Evolutionary conservation across 78 protist species (phyloP).

Genomic region (Ministeria vibrans): DNA sequence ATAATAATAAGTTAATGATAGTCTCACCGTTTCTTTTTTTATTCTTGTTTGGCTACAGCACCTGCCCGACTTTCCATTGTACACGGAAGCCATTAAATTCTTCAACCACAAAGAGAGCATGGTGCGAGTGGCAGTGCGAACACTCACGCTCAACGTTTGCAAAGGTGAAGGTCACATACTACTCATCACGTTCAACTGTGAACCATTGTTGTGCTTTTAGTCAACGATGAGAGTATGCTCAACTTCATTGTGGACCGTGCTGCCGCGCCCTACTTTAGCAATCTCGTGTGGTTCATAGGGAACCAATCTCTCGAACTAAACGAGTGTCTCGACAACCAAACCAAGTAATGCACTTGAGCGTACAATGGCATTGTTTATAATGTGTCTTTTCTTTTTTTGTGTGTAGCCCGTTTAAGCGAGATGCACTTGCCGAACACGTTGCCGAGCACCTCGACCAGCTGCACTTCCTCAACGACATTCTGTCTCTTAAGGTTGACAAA

Average conservation of each 20-base stretch:
- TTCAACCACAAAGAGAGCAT: conserved; percentile 78
- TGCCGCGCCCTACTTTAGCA: neutral
- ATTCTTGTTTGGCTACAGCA: conserved; percentile 2
- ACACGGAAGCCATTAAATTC: conserved; percentile 86
- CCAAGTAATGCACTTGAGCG: neutral
- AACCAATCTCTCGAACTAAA: neutral
- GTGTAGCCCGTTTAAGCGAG: neutral
- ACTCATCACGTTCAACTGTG: neutral
- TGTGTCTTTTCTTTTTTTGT: neutral
- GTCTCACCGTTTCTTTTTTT: neutral
- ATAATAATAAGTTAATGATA: neutral
- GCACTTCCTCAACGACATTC: conserved; percentile 10
- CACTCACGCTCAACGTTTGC: conserved; percentile 73
- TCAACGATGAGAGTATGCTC: neutral
- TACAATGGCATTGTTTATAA: neutral
- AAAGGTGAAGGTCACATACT: conserved; percentile 10
- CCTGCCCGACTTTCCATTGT: conserved; percentile 76
- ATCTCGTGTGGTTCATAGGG: conserved; percentile 12
- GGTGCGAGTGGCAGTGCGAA: conserved; percentile 85
- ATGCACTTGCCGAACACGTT: neutral
- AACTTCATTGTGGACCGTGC: neutral
- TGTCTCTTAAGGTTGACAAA: neutral
- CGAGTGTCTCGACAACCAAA: neutral
- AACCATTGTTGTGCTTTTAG: neutral
- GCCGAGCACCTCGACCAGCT: conserved; percentile 5